Evolutionary conservation across 257 asterid species (phyloP).

Genomic region (Solanum chaucha): DNA sequence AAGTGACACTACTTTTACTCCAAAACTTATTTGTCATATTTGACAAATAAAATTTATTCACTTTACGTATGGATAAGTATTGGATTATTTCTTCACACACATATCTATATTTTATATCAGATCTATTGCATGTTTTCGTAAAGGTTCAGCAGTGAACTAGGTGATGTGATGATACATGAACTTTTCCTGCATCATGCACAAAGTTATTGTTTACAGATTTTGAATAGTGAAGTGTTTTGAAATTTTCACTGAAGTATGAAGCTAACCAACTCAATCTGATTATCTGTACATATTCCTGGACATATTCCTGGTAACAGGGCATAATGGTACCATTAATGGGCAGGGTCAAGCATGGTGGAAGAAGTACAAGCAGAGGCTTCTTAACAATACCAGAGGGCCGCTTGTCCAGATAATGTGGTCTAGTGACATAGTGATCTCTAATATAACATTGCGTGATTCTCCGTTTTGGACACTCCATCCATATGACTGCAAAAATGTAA

Average conservation of each 20-base stretch:
- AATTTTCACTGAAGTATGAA: background rate
- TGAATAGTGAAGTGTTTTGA: background rate
- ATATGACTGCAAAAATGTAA: slow-evolving; percentile 66
- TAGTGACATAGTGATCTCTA: slow-evolving; percentile 47
- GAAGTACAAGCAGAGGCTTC: slow-evolving; percentile 52
- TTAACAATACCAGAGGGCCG: slow-evolving; percentile 76
- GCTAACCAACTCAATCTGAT: slow-evolving; percentile 6
- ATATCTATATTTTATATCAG: background rate
- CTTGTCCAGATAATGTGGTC: slow-evolving; percentile 85
- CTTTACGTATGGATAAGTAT: background rate
- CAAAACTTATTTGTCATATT: background rate
- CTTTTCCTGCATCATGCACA: background rate
- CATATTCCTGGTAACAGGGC: slow-evolving; percentile 33
- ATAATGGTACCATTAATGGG: slow-evolving; percentile 73
- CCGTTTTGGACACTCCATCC: slow-evolving; percentile 92
- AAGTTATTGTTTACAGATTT: background rate
- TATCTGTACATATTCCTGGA: background rate
- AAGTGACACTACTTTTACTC: background rate
- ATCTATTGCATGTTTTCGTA: background rate
- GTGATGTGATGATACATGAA: background rate
- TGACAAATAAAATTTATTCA: background rate
- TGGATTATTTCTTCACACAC: background rate
- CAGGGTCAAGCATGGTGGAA: slow-evolving; percentile 83
- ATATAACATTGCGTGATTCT: slow-evolving; percentile 62
- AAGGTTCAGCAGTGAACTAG: background rate